Percentiles rank a stretch among this genome's conserved stretches.
Evolutionary conservation across 352 stramenopile genomes (phyloP).

Genomic region (Phytopythium litorale): DNA sequence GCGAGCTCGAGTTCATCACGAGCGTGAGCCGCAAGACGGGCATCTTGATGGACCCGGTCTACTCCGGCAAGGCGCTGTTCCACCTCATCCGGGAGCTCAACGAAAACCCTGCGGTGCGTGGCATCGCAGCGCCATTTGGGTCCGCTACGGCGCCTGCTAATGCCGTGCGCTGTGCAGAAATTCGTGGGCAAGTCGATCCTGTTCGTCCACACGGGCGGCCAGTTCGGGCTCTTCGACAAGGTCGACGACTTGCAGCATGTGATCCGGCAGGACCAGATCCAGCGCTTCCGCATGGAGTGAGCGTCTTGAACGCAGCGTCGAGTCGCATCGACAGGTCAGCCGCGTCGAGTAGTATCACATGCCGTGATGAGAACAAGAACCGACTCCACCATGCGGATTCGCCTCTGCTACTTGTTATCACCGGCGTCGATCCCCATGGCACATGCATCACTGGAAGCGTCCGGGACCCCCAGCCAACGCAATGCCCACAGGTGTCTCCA

Average conservation of each 20-base stretch:
- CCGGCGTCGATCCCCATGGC: too few relatives aligned
- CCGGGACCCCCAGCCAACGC: background rate
- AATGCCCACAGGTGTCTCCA: background rate
- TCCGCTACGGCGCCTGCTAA: background rate
- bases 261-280: constrained; percentile 41
- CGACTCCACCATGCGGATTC: background rate
- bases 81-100: constrained; percentile 80
- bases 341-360: background rate
- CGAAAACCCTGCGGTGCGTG: constrained; percentile 44
- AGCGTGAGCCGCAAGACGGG: constrained; percentile 66
- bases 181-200: constrained; percentile 81
- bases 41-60: constrained; percentile 84
- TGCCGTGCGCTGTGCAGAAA: constrained; percentile 33
- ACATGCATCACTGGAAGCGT: too few relatives aligned
- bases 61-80: constrained; percentile 85
- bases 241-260: constrained; percentile 61
- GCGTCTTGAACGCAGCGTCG: background rate
- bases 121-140: background rate
- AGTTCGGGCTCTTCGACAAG: constrained; percentile 92
- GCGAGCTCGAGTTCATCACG: constrained; percentile 76
- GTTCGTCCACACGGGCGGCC: constrained; percentile 90
- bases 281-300: constrained; percentile 56
- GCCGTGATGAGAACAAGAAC: background rate
- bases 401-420: too few relatives aligned
- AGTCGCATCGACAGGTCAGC: background rate